These are phyloP conservation scores for Fusarium bactridioides DNA, from an alignment of 2,329 filamentous ascomycete genomes.

Conservation along the genomic window DNA sequence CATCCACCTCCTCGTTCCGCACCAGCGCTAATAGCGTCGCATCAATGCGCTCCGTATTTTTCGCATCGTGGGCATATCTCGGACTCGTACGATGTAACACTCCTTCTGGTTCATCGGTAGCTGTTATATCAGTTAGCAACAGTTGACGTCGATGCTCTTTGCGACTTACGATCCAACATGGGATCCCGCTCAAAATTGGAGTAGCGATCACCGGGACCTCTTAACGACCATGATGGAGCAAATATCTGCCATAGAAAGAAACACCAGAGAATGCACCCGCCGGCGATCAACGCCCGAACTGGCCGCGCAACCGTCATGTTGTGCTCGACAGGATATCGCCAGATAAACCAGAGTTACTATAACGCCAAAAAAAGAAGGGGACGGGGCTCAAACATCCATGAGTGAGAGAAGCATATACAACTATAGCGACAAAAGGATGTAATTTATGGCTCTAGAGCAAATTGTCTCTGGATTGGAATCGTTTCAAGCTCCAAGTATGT, in stretches of 20 bases:
- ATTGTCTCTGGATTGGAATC: neutral
- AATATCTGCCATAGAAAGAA: conserved; percentile 83
- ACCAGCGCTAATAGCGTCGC: conserved; percentile 92
- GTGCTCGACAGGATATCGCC: conserved; percentile 2
- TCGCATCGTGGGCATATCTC: conserved; percentile 79
- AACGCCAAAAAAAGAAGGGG: conserved; percentile 14
- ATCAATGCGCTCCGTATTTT: conserved; percentile 84
- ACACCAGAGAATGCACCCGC: conserved; percentile 75
- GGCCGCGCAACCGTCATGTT: conserved; percentile 85
- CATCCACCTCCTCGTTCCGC: conserved; percentile 86
- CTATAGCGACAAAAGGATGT: neutral
- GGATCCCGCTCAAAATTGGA: conserved; percentile 78
- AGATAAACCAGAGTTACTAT: conserved; percentile 4
- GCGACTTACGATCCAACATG: conserved; percentile 79
- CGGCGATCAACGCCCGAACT: conserved; percentile 78
- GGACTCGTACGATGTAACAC: conserved; percentile 75
- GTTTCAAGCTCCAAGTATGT: conserved; percentile 8
- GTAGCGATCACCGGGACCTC: conserved; percentile 53
- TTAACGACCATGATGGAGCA: conserved; percentile 60
- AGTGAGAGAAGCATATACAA: neutral
- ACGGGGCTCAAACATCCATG: conserved; percentile 32
- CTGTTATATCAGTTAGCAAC: conserved; percentile 55
- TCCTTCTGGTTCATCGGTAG: conserved; percentile 83
- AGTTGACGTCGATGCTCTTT: neutral
- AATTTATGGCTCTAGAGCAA: neutral